Conservation (phyloP, 2,329 filamentous ascomycete species). For the Rhytidhysteron rufulum region DNA sequence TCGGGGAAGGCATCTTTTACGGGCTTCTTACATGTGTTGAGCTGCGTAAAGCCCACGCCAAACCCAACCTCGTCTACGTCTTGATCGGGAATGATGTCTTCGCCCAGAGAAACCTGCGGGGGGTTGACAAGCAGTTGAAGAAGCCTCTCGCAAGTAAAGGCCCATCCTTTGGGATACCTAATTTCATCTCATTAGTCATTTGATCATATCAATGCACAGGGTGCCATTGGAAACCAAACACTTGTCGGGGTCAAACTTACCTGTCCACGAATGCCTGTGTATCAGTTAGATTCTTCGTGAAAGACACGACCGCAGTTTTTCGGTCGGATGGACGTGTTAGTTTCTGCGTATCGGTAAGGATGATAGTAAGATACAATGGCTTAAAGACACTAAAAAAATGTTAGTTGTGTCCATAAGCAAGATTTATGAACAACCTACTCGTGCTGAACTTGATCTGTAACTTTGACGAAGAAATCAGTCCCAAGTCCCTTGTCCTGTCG, state of each 20-base stretch:
- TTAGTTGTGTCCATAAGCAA: slow-evolving; percentile 13
- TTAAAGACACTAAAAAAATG: slow-evolving; percentile 61
- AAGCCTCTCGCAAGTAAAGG: slow-evolving; percentile 81
- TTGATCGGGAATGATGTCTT: slow-evolving; percentile 76
- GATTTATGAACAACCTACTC: slow-evolving; percentile 41
- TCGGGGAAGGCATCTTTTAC: slow-evolving; percentile 81
- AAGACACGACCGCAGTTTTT: slow-evolving; percentile 87
- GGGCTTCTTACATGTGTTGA: slow-evolving; percentile 81
- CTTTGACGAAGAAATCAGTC: slow-evolving; percentile 83
- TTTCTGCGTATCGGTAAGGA: slow-evolving; percentile 85
- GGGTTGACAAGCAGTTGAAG: slow-evolving; percentile 87
- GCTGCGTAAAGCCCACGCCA: slow-evolving; percentile 86
- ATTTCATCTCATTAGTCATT: neutral
- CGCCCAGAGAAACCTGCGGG: slow-evolving; percentile 63
- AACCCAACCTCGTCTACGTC: slow-evolving; percentile 95
- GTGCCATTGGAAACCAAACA: neutral
- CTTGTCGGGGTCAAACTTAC: slow-evolving; percentile 42
- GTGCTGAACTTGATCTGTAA: slow-evolving; percentile 77
- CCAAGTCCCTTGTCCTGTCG: slow-evolving; percentile 77
- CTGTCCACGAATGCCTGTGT: slow-evolving; percentile 77
- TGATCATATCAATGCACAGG: neutral
- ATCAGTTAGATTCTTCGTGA: slow-evolving; percentile 87
- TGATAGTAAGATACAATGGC: slow-evolving; percentile 79
- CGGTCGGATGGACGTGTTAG: slow-evolving; percentile 83
- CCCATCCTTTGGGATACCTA: slow-evolving; percentile 68